Evolutionary conservation across 1,284 basidiomycete genomes (phyloP), one percentile per base, ranked within the genome.

Genomic region (Pascua sp.): DNA sequence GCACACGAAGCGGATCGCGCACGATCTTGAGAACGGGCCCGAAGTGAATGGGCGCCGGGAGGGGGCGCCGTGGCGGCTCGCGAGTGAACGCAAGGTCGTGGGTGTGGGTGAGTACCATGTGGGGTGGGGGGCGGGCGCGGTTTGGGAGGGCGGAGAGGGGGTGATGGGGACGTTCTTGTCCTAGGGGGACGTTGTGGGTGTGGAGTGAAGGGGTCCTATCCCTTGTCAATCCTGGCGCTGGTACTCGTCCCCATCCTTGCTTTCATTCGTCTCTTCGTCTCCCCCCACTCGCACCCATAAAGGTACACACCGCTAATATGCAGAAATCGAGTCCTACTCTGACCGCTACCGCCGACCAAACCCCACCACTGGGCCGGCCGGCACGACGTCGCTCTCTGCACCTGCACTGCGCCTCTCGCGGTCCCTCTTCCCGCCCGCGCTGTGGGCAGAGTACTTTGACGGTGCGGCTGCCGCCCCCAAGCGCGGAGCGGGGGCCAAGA

Each of bases 251-350:
- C 24, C 24, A 32, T 32, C 4, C 24, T 32, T 7, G 42, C 42
- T 15, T 15, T 16, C 38, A 8, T 24, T 12, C 41, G 38, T 11
- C 9, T 49, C 4, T 38, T 44, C 12, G 2, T 36, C 38, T 24
- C n/a, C n/a, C n/a, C n/a, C n/a, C n/a, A n/a, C n/a, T n/a, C n/a
- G n/a, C n/a, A n/a, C n/a, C n/a, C n/a, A n/a, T n/a, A n/a, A n/a
- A n/a, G n/a, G n/a, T n/a, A n/a, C n/a, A 32, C 24, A 32, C 47
- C 36, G 16, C 48, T 51, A 17, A 56, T 49, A 17, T 8, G 24
- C 54, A 77, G 75, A 78, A 54, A 75, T 78, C 61, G 75, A 76
- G 53, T 70, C 71, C 5, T 78, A 71, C 51, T 71, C 75, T 3
- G 75, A 76, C 51, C 63, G 71, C 3, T 68, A 71, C 54, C 48